Evolutionary conservation across 1,139 yeast genomes (phyloP).

Genomic region (Kazachstania sp.): DNA sequence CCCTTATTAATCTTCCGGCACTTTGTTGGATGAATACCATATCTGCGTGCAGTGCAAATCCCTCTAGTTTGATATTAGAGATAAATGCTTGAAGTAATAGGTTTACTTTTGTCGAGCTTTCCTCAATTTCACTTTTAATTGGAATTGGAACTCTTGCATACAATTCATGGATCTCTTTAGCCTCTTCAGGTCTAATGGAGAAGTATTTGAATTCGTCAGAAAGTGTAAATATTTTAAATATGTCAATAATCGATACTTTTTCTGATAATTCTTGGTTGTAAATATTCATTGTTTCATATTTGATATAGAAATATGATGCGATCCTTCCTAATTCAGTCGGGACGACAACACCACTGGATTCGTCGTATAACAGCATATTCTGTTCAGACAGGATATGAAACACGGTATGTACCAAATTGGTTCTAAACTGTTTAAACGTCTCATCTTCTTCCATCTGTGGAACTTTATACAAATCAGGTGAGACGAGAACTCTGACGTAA

Average conservation of each 20-base stretch:
- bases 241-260: conserved; percentile 60
- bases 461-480: conserved; percentile 69
- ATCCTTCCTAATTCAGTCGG: conserved; percentile 78
- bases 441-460: conserved; percentile 45
- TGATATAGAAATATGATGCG: conserved; percentile 81
- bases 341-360: conserved; percentile 37
- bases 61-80: conserved; percentile 65
- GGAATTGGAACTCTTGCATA: conserved; percentile 80
- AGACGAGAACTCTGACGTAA: conserved; percentile 66
- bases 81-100: conserved; percentile 78
- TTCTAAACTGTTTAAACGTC: conserved; percentile 43
- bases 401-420: conserved; percentile 72
- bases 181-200: conserved; percentile 83
- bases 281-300: conserved; percentile 56
- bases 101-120: conserved; percentile 72
- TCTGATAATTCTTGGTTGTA: conserved; percentile 59
- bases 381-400: conserved; percentile 47
- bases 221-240: conserved; percentile 64
- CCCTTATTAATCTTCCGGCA: conserved; percentile 81
- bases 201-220: conserved; percentile 82
- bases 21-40: conserved; percentile 91
- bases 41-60: conserved; percentile 87
- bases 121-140: conserved; percentile 59
- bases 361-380: conserved; percentile 54
- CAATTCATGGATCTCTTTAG: conserved; percentile 61